Evolutionary conservation across 2,329 filamentous ascomycete species (phyloP).

Genomic region (Cytospora leucostoma): DNA sequence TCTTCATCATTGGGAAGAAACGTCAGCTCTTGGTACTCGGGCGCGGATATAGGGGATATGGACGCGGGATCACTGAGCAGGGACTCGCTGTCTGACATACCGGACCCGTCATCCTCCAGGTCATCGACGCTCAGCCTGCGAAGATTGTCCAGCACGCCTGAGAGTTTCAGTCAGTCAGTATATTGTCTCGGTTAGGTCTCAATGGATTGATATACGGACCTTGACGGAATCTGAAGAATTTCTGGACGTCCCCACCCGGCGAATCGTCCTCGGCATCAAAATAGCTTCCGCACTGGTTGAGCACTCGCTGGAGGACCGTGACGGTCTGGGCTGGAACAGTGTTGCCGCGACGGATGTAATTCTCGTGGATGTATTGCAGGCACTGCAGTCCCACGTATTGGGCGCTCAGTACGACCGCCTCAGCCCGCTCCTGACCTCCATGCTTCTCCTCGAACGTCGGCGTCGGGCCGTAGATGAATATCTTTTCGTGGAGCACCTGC

Average conservation of each 20-base stretch:
- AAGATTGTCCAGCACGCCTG: constrained; percentile 51
- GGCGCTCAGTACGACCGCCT: constrained; percentile 40
- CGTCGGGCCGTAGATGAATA: constrained; percentile 43
- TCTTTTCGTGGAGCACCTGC: constrained; percentile 44
- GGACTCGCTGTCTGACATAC: constrained; percentile 50
- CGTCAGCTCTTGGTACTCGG: constrained; percentile 23
- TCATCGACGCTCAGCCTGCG: constrained; percentile 58
- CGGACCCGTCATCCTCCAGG: constrained; percentile 59
- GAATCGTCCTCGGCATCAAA: constrained; percentile 40
- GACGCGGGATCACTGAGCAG: not conserved
- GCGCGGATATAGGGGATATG: not conserved
- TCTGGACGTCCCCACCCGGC: constrained; percentile 36
- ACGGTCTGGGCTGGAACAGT: constrained; percentile 48
- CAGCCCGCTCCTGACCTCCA: constrained; percentile 36
- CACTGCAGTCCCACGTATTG: constrained; percentile 47
- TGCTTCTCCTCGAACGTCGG: constrained; percentile 36
- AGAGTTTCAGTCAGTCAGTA: not conserved
- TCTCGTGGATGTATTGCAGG: constrained; percentile 49
- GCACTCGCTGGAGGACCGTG: constrained; percentile 43
- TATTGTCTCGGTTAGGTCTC: not conserved
- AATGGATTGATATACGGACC: constrained; percentile 37
- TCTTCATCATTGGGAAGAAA: constrained; percentile 40
- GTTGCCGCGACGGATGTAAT: constrained; percentile 44
- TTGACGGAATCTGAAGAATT: constrained; percentile 40
- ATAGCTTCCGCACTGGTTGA: constrained; percentile 46